Percentiles rank a stretch among this genome's conserved stretches.
Conservation (phyloP, 139 green algal genomes). For the Diplosphaera chodatii region DNA sequence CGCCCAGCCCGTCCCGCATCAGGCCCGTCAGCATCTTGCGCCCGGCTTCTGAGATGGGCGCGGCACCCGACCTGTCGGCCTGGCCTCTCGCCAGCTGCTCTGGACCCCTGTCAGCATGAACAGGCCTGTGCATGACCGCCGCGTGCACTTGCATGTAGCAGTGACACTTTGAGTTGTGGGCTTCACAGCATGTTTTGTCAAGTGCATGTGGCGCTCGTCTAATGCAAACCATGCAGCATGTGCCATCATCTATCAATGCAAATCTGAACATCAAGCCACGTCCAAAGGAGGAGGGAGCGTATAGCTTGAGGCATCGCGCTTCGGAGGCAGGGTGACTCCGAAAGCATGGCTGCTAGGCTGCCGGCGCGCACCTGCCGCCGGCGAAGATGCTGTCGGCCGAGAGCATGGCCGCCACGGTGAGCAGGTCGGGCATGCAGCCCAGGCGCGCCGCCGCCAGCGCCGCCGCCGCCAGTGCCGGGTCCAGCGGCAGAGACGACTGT, state of each 20-base stretch:
- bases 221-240: too few relatives aligned
- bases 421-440: constrained; percentile 62
- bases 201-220: too few relatives aligned
- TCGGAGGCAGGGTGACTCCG: too few relatives aligned
- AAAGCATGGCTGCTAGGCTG: not conserved
- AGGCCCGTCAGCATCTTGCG: constrained; percentile 28
- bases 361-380: constrained; percentile 16
- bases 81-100: constrained; percentile 14
- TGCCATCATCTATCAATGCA: too few relatives aligned
- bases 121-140: too few relatives aligned
- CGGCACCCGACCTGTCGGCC: not conserved
- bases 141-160: too few relatives aligned
- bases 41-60: constrained; percentile 2
- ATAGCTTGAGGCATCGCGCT: too few relatives aligned
- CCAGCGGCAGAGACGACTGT: constrained; percentile 64
- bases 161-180: too few relatives aligned
- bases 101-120: constrained; percentile 26
- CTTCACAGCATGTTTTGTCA: too few relatives aligned
- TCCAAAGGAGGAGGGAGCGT: too few relatives aligned
- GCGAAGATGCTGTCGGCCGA: constrained; percentile 74
- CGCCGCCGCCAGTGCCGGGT: constrained; percentile 70
- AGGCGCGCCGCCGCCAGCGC: constrained; percentile 73
- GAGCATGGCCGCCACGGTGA: constrained; percentile 80
- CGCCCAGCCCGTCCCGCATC: constrained; percentile 60
- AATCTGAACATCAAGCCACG: too few relatives aligned